These are phyloP conservation scores for Tripidium arundinaceum DNA, from an alignment of 202 grass and related monocot genomes.

Conservation along the genomic window DNA sequence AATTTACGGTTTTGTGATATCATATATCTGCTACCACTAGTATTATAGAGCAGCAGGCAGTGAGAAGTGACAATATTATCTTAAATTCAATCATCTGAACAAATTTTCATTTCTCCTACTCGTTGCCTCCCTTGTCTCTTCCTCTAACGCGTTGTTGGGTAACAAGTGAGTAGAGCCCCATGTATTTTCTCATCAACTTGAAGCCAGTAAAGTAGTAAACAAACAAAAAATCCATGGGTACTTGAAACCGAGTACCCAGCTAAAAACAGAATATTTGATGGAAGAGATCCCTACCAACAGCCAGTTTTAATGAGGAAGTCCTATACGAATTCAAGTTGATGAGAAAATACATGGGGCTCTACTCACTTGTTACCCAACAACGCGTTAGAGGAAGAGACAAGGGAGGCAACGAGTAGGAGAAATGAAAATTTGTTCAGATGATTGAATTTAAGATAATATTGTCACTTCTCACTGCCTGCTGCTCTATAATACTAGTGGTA, in stretches of 20 bases:
- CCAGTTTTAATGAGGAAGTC: background rate
- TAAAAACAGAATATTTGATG: background rate
- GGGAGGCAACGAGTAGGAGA: background rate
- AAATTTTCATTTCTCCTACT: background rate
- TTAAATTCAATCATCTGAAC: constrained; percentile 1
- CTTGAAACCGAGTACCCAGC: background rate
- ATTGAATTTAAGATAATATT: constrained; percentile 1
- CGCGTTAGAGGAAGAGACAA: background rate
- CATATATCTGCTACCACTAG: background rate
- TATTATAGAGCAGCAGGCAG: background rate
- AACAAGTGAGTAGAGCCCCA: background rate
- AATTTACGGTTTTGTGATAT: background rate
- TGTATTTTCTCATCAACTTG: background rate
- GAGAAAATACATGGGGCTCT: background rate
- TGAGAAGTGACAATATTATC: background rate
- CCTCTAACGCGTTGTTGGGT: background rate
- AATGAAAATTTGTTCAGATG: background rate
- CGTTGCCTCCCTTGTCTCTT: background rate
- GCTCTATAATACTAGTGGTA: background rate
- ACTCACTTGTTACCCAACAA: background rate
- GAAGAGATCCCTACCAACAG: background rate
- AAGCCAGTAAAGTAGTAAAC: background rate
- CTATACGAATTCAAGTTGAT: background rate
- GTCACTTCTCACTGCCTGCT: background rate
- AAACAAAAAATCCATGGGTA: background rate